Conservation (phyloP, 352 stramenopile genomes). For the Phytophthora constricta region DNA sequence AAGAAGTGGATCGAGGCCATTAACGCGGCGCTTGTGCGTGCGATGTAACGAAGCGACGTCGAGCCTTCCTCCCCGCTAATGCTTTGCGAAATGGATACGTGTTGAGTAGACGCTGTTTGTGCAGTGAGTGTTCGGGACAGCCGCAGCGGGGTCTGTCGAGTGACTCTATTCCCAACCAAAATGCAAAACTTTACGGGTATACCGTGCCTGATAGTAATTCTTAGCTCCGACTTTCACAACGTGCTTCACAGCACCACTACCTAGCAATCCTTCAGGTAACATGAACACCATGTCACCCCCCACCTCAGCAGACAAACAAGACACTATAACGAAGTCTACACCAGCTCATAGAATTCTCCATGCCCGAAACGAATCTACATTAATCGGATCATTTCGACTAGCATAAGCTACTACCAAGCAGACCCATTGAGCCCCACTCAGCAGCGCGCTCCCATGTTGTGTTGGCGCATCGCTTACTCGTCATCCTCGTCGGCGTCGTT, state of each 20-base stretch:
- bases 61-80: constrained; percentile 14
- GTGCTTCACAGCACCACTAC: too few species aligned
- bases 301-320: neutral
- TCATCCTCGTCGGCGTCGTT: constrained; percentile 91
- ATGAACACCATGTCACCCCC: too few species aligned
- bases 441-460: too few species aligned
- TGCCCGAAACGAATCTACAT: constrained; percentile 45
- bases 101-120: constrained; percentile 44
- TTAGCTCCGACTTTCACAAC: too few species aligned
- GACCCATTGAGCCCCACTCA: too few species aligned
- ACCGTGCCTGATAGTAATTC: too few species aligned
- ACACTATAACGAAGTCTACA: neutral
- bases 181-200: constrained; percentile 30
- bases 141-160: constrained; percentile 12
- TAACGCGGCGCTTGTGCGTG: constrained; percentile 80
- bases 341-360: constrained; percentile 23
- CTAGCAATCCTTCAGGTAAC: too few species aligned
- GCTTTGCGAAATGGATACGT: constrained; percentile 36
- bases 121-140: constrained; percentile 27
- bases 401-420: constrained; percentile 8
- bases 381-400: constrained; percentile 33
- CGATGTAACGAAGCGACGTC: constrained; percentile 49
- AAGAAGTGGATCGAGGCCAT: constrained; percentile 92
- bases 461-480: constrained; percentile 64
- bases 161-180: constrained; percentile 20